These are phyloP conservation scores for Dioscorea dumetorum DNA, from an alignment of 106 monocot species.

Conservation along the genomic window DNA sequence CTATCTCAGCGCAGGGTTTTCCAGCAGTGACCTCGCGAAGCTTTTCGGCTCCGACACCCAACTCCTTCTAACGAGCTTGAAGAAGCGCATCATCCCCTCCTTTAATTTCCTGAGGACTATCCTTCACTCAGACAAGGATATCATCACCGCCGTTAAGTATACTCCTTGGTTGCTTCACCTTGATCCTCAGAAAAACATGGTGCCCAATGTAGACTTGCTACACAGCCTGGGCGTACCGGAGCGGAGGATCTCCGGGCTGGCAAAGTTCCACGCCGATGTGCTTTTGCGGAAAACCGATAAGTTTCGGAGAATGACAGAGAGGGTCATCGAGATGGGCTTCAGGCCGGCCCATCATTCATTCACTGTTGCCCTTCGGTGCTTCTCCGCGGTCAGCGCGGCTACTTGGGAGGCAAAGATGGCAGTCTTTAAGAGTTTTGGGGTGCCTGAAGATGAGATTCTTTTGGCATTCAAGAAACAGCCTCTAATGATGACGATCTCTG, in stretches of 20 bases:
- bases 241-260: background rate
- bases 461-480: background rate
- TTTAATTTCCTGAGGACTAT: conserved; percentile 4
- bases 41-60: background rate
- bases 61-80: background rate
- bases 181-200: background rate
- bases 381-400: background rate
- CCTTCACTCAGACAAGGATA: conserved; percentile 1
- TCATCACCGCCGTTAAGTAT: background rate
- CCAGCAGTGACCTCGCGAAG: background rate
- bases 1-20: background rate
- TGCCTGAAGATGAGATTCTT: background rate
- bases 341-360: background rate
- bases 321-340: conserved; percentile 1
- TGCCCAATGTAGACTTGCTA: background rate
- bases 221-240: background rate
- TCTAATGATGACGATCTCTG: background rate
- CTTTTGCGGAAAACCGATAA: background rate
- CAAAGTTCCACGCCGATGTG: background rate
- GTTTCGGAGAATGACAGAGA: background rate
- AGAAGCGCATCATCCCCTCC: background rate
- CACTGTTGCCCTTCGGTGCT: background rate
- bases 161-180: background rate
- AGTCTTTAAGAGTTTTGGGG: background rate
- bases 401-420: background rate